Evolutionary conservation across 2,329 filamentous ascomycete species (phyloP).

Genomic region (Pestalotiopsis fici): DNA sequence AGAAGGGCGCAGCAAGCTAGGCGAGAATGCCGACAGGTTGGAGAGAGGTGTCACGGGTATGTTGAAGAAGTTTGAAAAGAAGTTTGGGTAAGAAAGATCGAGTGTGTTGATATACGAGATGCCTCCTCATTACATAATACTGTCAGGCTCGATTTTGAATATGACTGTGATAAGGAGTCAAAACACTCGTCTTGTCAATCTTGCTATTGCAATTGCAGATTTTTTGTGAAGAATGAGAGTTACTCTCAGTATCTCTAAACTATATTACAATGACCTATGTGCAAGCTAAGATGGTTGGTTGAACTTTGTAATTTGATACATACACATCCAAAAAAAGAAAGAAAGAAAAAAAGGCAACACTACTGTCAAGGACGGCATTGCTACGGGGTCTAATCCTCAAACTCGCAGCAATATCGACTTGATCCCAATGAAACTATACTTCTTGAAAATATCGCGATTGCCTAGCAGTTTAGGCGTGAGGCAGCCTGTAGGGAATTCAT

Average conservation of each 20-base stretch:
- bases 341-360: too few species aligned
- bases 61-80: constrained; percentile 80
- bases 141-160: background rate
- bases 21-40: constrained; percentile 65
- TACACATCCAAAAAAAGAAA: too few species aligned
- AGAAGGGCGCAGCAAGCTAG: constrained; percentile 52
- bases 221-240: too few species aligned
- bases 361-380: too few species aligned
- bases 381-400: too few species aligned
- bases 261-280: too few species aligned
- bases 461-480: background rate
- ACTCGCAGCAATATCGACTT: background rate
- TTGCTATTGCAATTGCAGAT: too few species aligned
- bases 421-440: background rate
- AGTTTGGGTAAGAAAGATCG: constrained; percentile 53
- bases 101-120: background rate
- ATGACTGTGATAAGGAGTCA: too few species aligned
- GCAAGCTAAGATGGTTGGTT: too few species aligned
- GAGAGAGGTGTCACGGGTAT: constrained; percentile 73
- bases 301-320: too few species aligned
- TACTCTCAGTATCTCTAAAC: too few species aligned
- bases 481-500: background rate
- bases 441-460: background rate
- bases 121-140: background rate
- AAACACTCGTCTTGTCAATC: too few species aligned